Evolutionary conservation across 768 basidiomycete genomes (phyloP), one percentile per base, ranked within the genome.

Genomic region (Leccinellum albellum): DNA sequence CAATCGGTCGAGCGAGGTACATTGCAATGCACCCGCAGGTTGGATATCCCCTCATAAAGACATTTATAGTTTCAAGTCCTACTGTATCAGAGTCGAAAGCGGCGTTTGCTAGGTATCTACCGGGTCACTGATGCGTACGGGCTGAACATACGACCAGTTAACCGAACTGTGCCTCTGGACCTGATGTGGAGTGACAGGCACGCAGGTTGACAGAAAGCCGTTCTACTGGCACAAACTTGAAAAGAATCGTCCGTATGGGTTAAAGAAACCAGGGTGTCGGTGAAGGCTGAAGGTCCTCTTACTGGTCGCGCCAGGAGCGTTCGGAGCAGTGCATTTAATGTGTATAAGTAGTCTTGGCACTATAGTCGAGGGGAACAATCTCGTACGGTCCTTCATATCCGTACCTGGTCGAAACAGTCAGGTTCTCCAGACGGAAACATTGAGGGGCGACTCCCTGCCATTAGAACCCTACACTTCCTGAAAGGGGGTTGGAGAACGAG

Each of bases 221-320:
- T 23, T 55, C 35, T 32, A 55, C 24, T 46, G 35, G n/a, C 56
- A 32, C 15, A 48, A 21, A 32, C 12, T 45, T 37, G 5, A 50
- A 59, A 32, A 47, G 35, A 28, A 56, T 49, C 12, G 31, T 56
- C 44, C 50, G 45, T 12, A 47, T 57, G 50, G 54, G 49, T 45
- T 14, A 58, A 45, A 10, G 54, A 26, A 49, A 12, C 31, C 7
- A 32, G 37, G 24, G 20, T 20, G 20, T 4, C 12, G 17, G 15
- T 37, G 9, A 13, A 47, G 28, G 32, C 47, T 9, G 23, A 35
- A 21, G 3, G 17, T 48, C 59, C 48, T 4, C 31, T 57, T 32
- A 32, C 14, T 61, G 51, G 35, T 9, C 52, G 56, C 46, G 13
- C 32, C 23, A 51, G 51, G 20, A 48, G 10, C 6, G 31, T 20